phyloP scores from a whole-genome alignment of 192 early-diverging fungal species.

The Backusella luteola region DNA sequence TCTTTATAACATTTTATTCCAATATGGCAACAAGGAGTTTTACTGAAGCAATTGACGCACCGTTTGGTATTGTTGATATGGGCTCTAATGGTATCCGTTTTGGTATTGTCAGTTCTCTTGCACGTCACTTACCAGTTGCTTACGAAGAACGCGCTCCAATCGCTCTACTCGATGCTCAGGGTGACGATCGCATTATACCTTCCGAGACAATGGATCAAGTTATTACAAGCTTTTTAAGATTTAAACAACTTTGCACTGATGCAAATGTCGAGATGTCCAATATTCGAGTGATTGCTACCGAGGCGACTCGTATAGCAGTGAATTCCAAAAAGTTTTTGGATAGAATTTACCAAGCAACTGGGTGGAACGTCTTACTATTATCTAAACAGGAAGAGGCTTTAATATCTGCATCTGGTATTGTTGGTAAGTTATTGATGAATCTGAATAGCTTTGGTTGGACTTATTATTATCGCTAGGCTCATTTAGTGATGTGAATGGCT shows the following conservation, averaged over 20 bases:
- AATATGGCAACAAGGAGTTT: neutral
- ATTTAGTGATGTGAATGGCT: slow-evolving; percentile 45
- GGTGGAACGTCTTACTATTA: slow-evolving; percentile 41
- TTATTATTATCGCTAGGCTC: slow-evolving; percentile 27
- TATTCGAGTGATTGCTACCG: slow-evolving; percentile 52
- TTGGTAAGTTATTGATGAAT: slow-evolving; percentile 29
- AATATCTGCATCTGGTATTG: slow-evolving; percentile 48
- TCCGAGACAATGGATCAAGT: slow-evolving; percentile 48
- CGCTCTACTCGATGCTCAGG: slow-evolving; percentile 49
- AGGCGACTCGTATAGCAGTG: slow-evolving; percentile 48
- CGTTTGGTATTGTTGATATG: slow-evolving; percentile 54
- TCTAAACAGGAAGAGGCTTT: slow-evolving; percentile 49
- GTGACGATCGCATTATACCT: slow-evolving; percentile 36
- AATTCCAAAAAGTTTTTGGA: slow-evolving; percentile 46
- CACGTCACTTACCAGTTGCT: slow-evolving; percentile 48
- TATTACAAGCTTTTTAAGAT: slow-evolving; percentile 45
- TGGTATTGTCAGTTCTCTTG: slow-evolving; percentile 43
- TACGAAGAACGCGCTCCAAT: slow-evolving; percentile 57
- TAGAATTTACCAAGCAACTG: slow-evolving; percentile 41
- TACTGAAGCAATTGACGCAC: slow-evolving; percentile 8
- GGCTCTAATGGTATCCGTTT: slow-evolving; percentile 65
- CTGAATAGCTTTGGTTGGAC: neutral
- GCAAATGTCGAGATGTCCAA: slow-evolving; percentile 35
- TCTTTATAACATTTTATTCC: neutral
- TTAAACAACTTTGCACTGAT: slow-evolving; percentile 42